Conservation (phyloP, 805 yeast species). For the Jamesozyma hellenica region DNA sequence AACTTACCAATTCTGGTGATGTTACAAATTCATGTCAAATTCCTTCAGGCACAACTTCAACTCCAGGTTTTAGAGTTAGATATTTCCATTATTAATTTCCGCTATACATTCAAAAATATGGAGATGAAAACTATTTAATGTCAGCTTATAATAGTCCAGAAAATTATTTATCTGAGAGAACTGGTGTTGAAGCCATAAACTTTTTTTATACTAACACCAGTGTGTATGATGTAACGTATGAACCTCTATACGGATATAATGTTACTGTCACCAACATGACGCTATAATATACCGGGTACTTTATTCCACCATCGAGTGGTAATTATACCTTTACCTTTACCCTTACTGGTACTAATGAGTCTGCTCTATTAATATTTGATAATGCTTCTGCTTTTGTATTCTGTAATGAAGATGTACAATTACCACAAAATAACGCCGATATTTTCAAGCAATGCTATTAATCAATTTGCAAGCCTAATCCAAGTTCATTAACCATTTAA, state of each 20-base stretch:
- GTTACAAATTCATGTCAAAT: no score
- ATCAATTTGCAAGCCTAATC: background rate
- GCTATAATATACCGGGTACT: background rate
- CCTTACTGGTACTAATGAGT: background rate
- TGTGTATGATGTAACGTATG: no score
- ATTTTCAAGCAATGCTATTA: background rate
- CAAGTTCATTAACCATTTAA: background rate
- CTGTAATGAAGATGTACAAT: no score
- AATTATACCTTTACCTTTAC: background rate
- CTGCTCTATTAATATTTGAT: background rate
- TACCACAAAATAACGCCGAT: no score
- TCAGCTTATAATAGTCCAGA: background rate
- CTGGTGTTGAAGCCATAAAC: background rate
- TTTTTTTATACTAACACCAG: background rate
- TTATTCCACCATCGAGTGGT: background rate
- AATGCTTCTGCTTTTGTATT: background rate
- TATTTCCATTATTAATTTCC: background rate
- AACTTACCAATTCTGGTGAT: no score
- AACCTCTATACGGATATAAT: background rate
- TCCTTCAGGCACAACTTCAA: background rate
- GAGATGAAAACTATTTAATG: background rate
- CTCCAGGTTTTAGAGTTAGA: background rate
- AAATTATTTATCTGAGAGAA: background rate
- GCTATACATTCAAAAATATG: background rate
- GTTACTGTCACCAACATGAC: background rate